These are phyloP conservation scores for Fusarium sp. DNA, from an alignment of 2,329 filamentous ascomycete species.

Conservation along the genomic window DNA sequence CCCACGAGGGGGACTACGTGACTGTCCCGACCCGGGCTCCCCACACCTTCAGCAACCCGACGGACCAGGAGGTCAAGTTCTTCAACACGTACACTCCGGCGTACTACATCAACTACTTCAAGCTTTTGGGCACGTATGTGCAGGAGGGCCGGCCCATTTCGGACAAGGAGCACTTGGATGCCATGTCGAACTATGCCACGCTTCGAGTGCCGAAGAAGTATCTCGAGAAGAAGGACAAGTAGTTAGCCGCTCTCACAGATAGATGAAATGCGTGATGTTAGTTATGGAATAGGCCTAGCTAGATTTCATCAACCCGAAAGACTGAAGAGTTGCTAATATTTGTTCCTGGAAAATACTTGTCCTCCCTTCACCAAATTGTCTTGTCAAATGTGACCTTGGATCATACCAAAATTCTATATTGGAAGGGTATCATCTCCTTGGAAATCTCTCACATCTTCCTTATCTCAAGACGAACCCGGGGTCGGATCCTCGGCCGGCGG, in stretches of 20 bases:
- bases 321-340: too few relatives aligned
- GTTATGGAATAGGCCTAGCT: too few relatives aligned
- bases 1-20: slow-evolving; percentile 18
- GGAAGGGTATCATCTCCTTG: too few relatives aligned
- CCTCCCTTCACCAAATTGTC: too few relatives aligned
- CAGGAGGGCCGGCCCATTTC: slow-evolving; percentile 18
- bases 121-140: slow-evolving; percentile 18
- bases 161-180: slow-evolving; percentile 19
- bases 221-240: slow-evolving; percentile 8
- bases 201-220: slow-evolving; percentile 10
- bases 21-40: slow-evolving; percentile 13
- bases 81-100: slow-evolving; percentile 19
- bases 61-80: slow-evolving; percentile 15
- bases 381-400: too few relatives aligned
- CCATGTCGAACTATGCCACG: slow-evolving; percentile 19
- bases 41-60: slow-evolving; percentile 20
- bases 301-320: too few relatives aligned
- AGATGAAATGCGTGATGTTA: too few relatives aligned
- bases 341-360: too few relatives aligned
- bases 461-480: neutral
- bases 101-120: slow-evolving; percentile 22
- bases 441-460: too few relatives aligned
- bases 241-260: neutral
- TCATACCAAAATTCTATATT: too few relatives aligned
- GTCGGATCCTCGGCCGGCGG: neutral